These are phyloP conservation scores for Quercus lobata DNA, from an alignment of 331 rosid genomes.

Conservation along the genomic window DNA sequence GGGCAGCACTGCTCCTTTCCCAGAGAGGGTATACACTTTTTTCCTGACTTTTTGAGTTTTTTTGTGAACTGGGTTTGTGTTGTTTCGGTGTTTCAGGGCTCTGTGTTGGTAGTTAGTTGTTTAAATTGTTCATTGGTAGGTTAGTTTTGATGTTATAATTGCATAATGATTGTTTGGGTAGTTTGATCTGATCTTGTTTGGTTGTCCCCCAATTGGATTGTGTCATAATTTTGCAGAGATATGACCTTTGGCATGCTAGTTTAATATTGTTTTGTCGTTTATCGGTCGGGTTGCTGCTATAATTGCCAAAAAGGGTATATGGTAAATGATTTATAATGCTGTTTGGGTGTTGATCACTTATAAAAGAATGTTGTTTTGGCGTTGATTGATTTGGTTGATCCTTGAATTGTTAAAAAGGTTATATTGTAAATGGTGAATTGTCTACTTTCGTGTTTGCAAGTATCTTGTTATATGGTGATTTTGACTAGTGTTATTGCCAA, in stretches of 20 bases:
- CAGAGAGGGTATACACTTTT: slow-evolving; percentile 60
- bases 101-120: neutral
- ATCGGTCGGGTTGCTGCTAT: neutral
- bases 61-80: neutral
- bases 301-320: neutral
- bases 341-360: neutral
- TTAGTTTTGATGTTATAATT: too few species aligned
- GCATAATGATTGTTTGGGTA: too few species aligned
- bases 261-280: neutral
- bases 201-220: neutral
- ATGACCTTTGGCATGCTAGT: neutral
- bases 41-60: neutral
- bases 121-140: neutral
- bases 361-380: neutral
- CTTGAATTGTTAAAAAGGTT: neutral
- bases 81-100: neutral
- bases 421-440: neutral
- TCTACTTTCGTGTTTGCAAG: neutral
- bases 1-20: slow-evolving; percentile 79
- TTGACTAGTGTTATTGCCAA: neutral
- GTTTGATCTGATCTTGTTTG: neutral
- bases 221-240: too few species aligned
- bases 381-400: neutral
- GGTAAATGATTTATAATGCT: neutral
- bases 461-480: neutral